Base-by-base conservation (phyloP, 2,329 filamentous ascomycete genomes). In the Talaromyces rugulosus region DNA sequence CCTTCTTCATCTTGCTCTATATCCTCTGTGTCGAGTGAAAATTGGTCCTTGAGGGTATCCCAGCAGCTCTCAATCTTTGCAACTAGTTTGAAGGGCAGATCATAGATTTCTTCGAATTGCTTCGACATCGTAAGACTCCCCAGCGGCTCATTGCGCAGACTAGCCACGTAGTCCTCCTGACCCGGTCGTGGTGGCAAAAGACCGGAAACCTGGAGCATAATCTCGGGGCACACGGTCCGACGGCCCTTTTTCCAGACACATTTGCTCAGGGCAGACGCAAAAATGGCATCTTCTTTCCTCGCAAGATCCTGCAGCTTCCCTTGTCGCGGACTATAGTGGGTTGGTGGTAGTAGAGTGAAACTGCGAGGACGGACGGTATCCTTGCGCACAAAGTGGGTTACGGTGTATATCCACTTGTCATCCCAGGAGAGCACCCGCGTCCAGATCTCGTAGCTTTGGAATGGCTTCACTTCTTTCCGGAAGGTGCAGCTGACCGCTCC, bases 321-420 rank as follows among this genome's bases (percentile, higher is more conserved):
- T 34, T 60, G 57, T 36, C 62, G 62, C 16, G 51, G 55, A 36
- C 23, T 63, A 16, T 33, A 50, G 44, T 61, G 58, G 5, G 31
- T 59, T 9, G 50, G 58, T 5, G 61, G 62, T 2, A 65, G 30
- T 12, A 65, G 50, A 3, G 62, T 65, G 30, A 65, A 65, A 18
- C 58, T 53, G 40, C 62, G 59, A 33, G 64, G 64, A 27, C 59
- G 59, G 23, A 60, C 52, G 4, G 59, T 58, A 27, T 64, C 64
- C 40, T 63, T 64, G 36, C 62, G 60, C n/a, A 72, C 68, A 27
- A 73, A 71, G 62, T 73, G 64, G 1, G 67, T 71, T 1, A 72
- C 69, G 8, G 73, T 62, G 53, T 73, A 73, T 5, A 73, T 58
- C 71, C 71, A 73, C 56, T 73, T 73, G 30, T 64, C 61, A 40